phyloP scores from a whole-genome alignment of 1,284 basidiomycete species.

The Dichomitus squalens region DNA sequence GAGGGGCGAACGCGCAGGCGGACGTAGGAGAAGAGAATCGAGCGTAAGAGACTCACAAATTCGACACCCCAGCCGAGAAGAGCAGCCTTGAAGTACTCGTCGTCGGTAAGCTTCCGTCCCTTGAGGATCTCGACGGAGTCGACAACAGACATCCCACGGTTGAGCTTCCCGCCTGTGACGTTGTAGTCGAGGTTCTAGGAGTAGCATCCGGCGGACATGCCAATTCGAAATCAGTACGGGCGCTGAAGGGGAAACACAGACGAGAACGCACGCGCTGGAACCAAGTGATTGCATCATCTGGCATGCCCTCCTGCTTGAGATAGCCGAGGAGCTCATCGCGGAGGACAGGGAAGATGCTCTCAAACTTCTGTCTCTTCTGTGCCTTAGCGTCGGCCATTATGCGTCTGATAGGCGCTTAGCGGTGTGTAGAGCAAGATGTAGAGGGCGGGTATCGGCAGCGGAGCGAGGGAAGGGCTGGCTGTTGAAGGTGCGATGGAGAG shows the following conservation, averaged over 20 bases:
- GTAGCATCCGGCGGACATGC: background rate
- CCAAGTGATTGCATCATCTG: slow-evolving; percentile 83
- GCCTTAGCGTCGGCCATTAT: slow-evolving; percentile 38
- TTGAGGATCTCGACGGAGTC: slow-evolving; percentile 92
- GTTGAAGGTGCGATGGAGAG: background rate
- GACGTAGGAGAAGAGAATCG: background rate
- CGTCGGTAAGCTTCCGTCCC: slow-evolving; percentile 66
- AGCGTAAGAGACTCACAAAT: slow-evolving; percentile 59
- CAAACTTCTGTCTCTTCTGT: slow-evolving; percentile 53
- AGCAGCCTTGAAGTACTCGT: slow-evolving; percentile 90
- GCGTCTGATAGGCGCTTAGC: background rate
- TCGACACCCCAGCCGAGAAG: slow-evolving; percentile 97
- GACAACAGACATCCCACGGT: slow-evolving; percentile 93
- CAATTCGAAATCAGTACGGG: background rate
- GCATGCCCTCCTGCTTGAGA: slow-evolving; percentile 73
- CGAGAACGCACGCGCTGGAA: slow-evolving; percentile 64
- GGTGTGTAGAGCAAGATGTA: background rate
- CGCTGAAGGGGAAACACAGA: background rate
- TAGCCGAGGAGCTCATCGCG: slow-evolving; percentile 65
- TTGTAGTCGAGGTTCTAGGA: slow-evolving; percentile 90
- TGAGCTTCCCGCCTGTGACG: slow-evolving; percentile 95
- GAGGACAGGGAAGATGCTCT: slow-evolving; percentile 51
- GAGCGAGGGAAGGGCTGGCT: background rate
- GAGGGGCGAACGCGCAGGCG: background rate
- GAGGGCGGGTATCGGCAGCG: background rate